These are phyloP conservation scores for Chytriomyces sp. DNA, from an alignment of 192 early-diverging fungal genomes.

Conservation along the genomic window DNA sequence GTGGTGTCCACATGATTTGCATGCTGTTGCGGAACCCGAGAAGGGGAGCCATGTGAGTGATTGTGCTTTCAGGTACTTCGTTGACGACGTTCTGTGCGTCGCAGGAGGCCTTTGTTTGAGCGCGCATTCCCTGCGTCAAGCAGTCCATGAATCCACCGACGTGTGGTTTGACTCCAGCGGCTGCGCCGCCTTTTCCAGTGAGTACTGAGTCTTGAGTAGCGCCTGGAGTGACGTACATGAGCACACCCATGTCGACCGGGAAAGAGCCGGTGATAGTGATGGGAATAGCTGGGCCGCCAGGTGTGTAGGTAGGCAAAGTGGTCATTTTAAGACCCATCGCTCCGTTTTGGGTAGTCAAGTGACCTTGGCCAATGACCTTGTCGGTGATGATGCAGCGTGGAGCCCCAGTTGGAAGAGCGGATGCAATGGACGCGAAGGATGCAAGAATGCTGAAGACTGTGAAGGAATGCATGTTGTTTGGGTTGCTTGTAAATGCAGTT, in stretches of 20 bases:
- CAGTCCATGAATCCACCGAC: slow-evolving; percentile 8
- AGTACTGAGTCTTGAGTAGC: slow-evolving; percentile 26
- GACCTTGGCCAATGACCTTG: slow-evolving; percentile 2
- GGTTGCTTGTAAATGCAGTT: no score
- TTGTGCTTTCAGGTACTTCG: slow-evolving; percentile 34
- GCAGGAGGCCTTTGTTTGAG: slow-evolving; percentile 42
- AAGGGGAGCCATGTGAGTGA: slow-evolving; percentile 38
- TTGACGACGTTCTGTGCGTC: slow-evolving; percentile 30
- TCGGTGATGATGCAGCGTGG: slow-evolving; percentile 18
- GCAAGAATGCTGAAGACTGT: no score
- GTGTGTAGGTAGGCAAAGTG: slow-evolving; percentile 21
- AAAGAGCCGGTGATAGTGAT: slow-evolving; percentile 14
- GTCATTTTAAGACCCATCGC: slow-evolving; percentile 1
- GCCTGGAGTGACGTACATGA: slow-evolving; percentile 41
- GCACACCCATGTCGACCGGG: slow-evolving; percentile 18
- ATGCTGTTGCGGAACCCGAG: neutral
- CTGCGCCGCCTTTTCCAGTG: slow-evolving; percentile 25
- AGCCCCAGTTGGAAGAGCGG: slow-evolving; percentile 21
- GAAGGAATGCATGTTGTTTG: no score
- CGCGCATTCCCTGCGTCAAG: slow-evolving; percentile 39
- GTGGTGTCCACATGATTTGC: slow-evolving; percentile 25
- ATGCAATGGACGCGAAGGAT: neutral
- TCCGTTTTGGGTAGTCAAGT: neutral
- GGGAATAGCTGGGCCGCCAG: slow-evolving; percentile 19
- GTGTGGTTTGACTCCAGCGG: neutral